Evolutionary conservation across 768 basidiomycete species (phyloP).

Genomic region (Boletus vinaceobasis): DNA sequence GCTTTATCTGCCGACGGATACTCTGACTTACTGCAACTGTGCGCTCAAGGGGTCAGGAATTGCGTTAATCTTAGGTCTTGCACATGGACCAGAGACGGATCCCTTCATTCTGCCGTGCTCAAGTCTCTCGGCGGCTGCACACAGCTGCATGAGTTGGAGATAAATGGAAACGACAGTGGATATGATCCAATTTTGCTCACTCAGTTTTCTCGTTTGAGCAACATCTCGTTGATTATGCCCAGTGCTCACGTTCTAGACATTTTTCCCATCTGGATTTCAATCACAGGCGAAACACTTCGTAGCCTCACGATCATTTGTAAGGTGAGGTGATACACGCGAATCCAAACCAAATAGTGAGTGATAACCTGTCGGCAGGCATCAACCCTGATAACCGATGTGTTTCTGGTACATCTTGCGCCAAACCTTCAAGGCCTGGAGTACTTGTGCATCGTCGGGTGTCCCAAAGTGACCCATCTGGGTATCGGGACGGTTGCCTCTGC

Average conservation of each 20-base stretch:
- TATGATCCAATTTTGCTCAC: slow-evolving; percentile 49
- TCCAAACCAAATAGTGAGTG: background rate
- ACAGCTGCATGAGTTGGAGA: slow-evolving; percentile 55
- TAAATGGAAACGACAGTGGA: slow-evolving; percentile 60
- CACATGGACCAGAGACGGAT: slow-evolving; percentile 80
- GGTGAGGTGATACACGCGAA: slow-evolving; percentile 34
- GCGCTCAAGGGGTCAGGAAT: slow-evolving; percentile 53
- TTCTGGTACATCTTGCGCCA: slow-evolving; percentile 50
- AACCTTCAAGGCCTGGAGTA: slow-evolving; percentile 50
- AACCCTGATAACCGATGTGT: slow-evolving; percentile 52
- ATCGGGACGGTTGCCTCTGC: slow-evolving; percentile 47
- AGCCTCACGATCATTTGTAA: slow-evolving; percentile 69
- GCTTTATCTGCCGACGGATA: slow-evolving; percentile 31
- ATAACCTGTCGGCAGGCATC: slow-evolving; percentile 43
- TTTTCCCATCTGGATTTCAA: slow-evolving; percentile 49
- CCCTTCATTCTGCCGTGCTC: slow-evolving; percentile 59
- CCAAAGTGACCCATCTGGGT: slow-evolving; percentile 61
- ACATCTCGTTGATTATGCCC: slow-evolving; percentile 75
- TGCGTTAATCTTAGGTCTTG: slow-evolving; percentile 60
- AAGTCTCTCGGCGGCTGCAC: slow-evolving; percentile 43
- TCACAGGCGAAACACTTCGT: slow-evolving; percentile 44
- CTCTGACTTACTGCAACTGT: slow-evolving; percentile 37
- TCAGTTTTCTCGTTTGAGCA: slow-evolving; percentile 48
- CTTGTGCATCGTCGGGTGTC: slow-evolving; percentile 63
- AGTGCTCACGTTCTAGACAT: slow-evolving; percentile 48